Evolutionary conservation across 441 rosid species (phyloP).

Genomic region (Mallotus repandus): DNA sequence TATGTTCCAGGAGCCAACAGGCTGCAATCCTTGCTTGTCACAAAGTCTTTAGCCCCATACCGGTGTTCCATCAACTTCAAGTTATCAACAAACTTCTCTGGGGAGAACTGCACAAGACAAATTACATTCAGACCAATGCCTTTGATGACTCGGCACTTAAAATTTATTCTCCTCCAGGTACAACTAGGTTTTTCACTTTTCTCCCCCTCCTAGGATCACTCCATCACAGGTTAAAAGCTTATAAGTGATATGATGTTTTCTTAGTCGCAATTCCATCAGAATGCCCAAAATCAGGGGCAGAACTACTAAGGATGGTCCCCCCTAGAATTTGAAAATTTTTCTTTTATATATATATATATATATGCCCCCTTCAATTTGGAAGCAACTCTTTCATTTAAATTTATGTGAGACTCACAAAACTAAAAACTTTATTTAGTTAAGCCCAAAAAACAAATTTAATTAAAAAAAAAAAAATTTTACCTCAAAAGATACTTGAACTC

Average conservation of each 20-base stretch:
- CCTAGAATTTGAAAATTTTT: too few species aligned
- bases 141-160: neutral
- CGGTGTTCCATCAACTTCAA: conserved; percentile 96
- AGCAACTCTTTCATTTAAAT: too few species aligned
- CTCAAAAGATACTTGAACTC: too few species aligned
- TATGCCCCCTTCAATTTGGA: too few species aligned
- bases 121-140: neutral
- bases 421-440: too few species aligned
- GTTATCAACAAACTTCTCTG: conserved; percentile 81
- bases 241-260: neutral
- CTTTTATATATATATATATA: too few species aligned
- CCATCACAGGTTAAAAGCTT: neutral
- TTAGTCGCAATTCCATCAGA: neutral
- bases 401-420: too few species aligned
- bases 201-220: neutral
- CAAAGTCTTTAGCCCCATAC: conserved; percentile 88
- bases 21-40: conserved; percentile 85
- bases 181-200: neutral
- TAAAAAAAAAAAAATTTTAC: too few species aligned
- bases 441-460: too few species aligned
- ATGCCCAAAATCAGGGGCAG: neutral
- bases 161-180: neutral
- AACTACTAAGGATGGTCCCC: too few species aligned
- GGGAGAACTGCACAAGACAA: conserved; percentile 57
- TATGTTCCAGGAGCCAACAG: conserved; percentile 82